Conservation (phyloP, 805 yeast genomes). For the Candida maesae region DNA sequence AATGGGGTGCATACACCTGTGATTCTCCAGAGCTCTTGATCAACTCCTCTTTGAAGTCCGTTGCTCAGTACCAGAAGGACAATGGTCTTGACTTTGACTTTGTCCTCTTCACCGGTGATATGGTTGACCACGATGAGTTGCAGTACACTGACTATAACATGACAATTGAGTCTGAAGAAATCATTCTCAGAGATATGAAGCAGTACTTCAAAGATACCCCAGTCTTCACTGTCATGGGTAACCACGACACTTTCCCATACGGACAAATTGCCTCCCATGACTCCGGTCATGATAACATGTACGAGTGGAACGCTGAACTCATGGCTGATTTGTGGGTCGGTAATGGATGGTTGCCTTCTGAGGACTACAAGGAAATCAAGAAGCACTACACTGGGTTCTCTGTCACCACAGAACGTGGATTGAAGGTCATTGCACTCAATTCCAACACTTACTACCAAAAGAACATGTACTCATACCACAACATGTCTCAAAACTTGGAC, state of each 20-base stretch:
- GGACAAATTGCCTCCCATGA: slow-evolving; percentile 58
- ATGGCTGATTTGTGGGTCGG: slow-evolving; percentile 48
- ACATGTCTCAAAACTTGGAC: slow-evolving; percentile 48
- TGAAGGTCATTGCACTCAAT: slow-evolving; percentile 59
- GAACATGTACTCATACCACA: slow-evolving; percentile 54
- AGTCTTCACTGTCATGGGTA: slow-evolving; percentile 61
- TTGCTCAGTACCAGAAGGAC: slow-evolving; percentile 32
- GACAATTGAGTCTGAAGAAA: slow-evolving; percentile 50
- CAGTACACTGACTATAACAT: slow-evolving; percentile 44
- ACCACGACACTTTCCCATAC: slow-evolving; percentile 69
- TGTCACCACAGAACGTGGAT: slow-evolving; percentile 49
- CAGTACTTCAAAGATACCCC: slow-evolving; percentile 45
- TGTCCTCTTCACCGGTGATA: slow-evolving; percentile 68
- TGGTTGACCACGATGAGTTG: slow-evolving; percentile 62
- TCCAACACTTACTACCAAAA: slow-evolving; percentile 65
- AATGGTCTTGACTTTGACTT: slow-evolving; percentile 46
- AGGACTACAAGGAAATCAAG: slow-evolving; percentile 16
- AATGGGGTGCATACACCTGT: slow-evolving; percentile 60
- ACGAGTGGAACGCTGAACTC: slow-evolving; percentile 45
- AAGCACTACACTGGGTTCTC: slow-evolving; percentile 63
- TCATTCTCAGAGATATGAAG: slow-evolving; percentile 51
- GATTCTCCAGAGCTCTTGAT: slow-evolving; percentile 63
- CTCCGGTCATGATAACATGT: slow-evolving; percentile 41
- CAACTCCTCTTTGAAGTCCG: slow-evolving; percentile 50
- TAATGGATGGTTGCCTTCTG: slow-evolving; percentile 36